These are phyloP conservation scores for Fusarium sp. DNA, from an alignment of 2,329 filamentous ascomycete species.

Conservation along the genomic window DNA sequence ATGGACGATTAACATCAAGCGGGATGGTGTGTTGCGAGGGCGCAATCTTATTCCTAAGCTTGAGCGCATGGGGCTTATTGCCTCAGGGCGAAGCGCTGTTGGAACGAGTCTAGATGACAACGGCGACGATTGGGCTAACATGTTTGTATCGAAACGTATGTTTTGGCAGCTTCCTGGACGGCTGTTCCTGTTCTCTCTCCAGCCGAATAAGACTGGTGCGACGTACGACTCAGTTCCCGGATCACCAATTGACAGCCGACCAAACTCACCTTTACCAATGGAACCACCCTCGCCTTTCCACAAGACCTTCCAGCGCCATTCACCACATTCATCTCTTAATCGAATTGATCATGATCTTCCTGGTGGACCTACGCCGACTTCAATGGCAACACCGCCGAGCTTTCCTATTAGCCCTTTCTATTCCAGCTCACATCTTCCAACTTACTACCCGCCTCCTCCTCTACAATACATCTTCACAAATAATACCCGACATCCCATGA, in stretches of 20 bases:
- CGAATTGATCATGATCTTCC: conserved; percentile 55
- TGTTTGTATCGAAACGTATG: conserved; percentile 83
- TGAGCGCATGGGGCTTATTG: conserved; percentile 90
- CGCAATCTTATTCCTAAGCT: conserved; percentile 88
- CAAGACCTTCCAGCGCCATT: conserved; percentile 47
- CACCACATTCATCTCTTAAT: conserved; percentile 44
- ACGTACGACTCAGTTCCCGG: conserved; percentile 56
- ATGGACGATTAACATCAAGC: conserved; percentile 86
- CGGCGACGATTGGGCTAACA: conserved; percentile 76
- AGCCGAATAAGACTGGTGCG: conserved; percentile 62
- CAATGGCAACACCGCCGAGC: conserved; percentile 50
- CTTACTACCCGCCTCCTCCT: conserved; percentile 88
- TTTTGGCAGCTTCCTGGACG: conserved; percentile 95
- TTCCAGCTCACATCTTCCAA: conserved; percentile 86
- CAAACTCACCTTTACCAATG: conserved; percentile 62
- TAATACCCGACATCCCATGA: conserved; percentile 83
- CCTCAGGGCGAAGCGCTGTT: conserved; percentile 79
- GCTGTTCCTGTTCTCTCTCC: conserved; percentile 87
- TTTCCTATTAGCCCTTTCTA: conserved; percentile 76
- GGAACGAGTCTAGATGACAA: conserved; percentile 72
- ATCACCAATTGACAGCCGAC: conserved; percentile 66
- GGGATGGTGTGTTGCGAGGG: conserved; percentile 88
- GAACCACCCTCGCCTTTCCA: conserved; percentile 44
- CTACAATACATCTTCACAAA: conserved; percentile 84
- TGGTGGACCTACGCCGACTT: conserved; percentile 54